Evolutionary conservation across 805 yeast genomes (phyloP), one percentile per base, ranked within the genome.

Genomic region (Kodamaea leandrae): DNA sequence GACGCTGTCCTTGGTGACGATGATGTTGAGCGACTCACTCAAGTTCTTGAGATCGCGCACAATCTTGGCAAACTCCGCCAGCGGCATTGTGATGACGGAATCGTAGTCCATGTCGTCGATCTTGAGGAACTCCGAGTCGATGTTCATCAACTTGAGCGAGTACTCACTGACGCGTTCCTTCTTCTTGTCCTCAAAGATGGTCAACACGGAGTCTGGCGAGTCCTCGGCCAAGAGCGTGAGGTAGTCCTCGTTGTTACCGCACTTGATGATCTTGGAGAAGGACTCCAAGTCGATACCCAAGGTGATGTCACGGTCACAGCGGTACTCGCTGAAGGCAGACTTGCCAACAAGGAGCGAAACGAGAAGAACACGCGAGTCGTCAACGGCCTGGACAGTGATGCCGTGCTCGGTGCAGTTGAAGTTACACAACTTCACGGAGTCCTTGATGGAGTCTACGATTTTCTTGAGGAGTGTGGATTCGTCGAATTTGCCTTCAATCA

Each of bases 401-500:
- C 99, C 99, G 48, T 81, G 78, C 63, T 86, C 93, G n/a, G 95
- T 80, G 71, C 97, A 93, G 72, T 89, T 93, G 75, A 93, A 87
- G 76, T 93, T 93, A 72, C 97, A 93, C 54, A 90, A 77, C 57
- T 86, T 87, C 48, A 93, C 96, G 58, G 95, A 83, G 60, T 93
- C 99, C 61, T 88, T 86, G 63, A 91, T 85, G 44, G 98, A 82
- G 54, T 93, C 99, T 55, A 90, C 84, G 58, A 90, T 83, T 66
- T 86, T 89, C 69, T 93, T 93, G 61, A 93, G 79, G 51, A 89
- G 77, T 43, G 90, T 77, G 41, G 98, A 96, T 72, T 89, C 90
- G 55, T 85, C 91, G 54, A 93, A 86, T 73, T 89, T 90, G 52
- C 96, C 98, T 80, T 93, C 99, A 71, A 93, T 80, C 98, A 93